Evolutionary conservation across 345 rosid species (phyloP), one percentile per base, ranked within the genome.

Genomic region (Eucalyptus paniculata): DNA sequence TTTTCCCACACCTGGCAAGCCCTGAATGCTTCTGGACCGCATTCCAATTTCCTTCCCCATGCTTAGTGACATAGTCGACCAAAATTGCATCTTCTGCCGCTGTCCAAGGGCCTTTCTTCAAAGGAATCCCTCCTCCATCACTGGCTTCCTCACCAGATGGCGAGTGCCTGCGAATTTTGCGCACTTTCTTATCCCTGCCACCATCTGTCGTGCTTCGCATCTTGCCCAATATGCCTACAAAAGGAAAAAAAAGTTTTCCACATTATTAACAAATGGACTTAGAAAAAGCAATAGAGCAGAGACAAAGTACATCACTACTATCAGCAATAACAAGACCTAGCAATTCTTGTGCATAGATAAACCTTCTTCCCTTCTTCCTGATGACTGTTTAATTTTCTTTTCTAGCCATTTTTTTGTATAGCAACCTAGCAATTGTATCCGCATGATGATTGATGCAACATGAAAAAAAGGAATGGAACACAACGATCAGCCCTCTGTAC

Each of bases 41-140:
- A 77, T 94, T 95, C 97, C 97, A 95, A 17, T 95, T 95, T 8
- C 96, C 96, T 87, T 94, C 97, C 49, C 96, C 97, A 51, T 95
- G 93, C 90, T 91, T 88, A 12, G 86, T 90, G 86, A 96, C 97
- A 87, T 94, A 94, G 40, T 91, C 96, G 44, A 87, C 87, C 54
- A 96, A 69, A 89, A 94, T 92, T 4, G 93, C 89, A 87, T 96
- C 97, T 90, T 96, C 97, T 2, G 88, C 89, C 53, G 93, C 23
- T 4, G 95, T 93, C 97, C 97, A 94, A 2, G 96, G 96, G 4
- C 96, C 97, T 93, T 94, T 96, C 54, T 90, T 93, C 86, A 88
- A 88, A 47, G 81, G 50, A 62, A 40, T 17, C 40, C 87, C 86
- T 86, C 89, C 91, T 90, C 90, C 91, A 87, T 88, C 80, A 28